phyloP scores from a whole-genome alignment of 306 rosid species.

The Trifolium repens region DNA sequence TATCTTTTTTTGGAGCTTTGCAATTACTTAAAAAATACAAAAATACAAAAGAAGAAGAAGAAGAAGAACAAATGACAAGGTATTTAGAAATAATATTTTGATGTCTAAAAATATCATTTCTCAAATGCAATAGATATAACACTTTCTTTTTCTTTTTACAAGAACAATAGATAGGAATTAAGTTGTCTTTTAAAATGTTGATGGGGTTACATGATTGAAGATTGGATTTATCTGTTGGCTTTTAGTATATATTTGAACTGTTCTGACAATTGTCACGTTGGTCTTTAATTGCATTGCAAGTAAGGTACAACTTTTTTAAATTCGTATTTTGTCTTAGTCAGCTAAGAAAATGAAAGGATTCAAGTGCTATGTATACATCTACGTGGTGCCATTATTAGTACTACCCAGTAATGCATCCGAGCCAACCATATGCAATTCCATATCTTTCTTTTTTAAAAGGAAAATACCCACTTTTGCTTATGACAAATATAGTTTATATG shows the following conservation, averaged over 20 bases:
- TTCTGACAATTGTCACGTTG: constrained; percentile 42
- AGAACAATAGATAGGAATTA: no score
- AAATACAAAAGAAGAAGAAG: no score
- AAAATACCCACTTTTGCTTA: no score
- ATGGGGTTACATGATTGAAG: background rate
- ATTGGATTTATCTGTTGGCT: constrained; percentile 38
- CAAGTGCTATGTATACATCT: constrained; percentile 42
- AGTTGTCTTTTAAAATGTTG: background rate
- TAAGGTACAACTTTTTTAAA: constrained; percentile 44
- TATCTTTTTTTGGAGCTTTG: no score
- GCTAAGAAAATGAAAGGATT: constrained; percentile 22
- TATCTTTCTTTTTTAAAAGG: background rate
- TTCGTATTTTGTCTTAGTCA: constrained; percentile 43
- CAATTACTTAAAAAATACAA: no score
- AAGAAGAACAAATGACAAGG: no score
- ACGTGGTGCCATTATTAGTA: constrained; percentile 40
- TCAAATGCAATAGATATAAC: no score
- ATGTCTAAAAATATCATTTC: no score
- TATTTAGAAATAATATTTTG: no score
- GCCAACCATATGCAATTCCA: background rate
- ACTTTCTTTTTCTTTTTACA: no score
- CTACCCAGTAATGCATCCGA: background rate
- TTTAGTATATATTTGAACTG: constrained; percentile 24
- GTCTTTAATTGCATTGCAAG: constrained; percentile 47
- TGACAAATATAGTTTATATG: no score